Base-by-base conservation (phyloP, 305 asterid genomes). In the Euphrasia arctica region DNA sequence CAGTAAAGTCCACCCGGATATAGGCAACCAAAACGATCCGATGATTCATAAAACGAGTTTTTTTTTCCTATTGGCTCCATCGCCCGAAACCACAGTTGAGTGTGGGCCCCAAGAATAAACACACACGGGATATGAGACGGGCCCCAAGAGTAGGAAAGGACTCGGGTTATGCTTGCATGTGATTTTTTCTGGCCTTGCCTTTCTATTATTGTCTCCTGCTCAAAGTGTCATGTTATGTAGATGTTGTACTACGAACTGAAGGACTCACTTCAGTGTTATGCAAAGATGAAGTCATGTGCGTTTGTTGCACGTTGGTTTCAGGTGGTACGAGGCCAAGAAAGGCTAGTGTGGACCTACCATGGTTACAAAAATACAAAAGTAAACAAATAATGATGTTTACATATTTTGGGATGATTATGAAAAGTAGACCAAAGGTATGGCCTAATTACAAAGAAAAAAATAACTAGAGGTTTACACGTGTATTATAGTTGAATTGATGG, bases 281-380 rank as follows among this genome's bases (percentile, higher is more conserved):
- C 56, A 65, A 55, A 41, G 70, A 71, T 29, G 74, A 41, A 45
- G 28, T 25, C 34, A 58, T 70, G 3, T 68, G 74, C 13, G 66
- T 71, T 43, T 61, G 75, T 49, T 65, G 77, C 59, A 64, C 28
- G 27, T 54, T 60, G 10, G 60, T 41, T 70, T 70, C 76, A n/a
- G 76, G 39, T 52, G 79, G 28, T 58, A 77, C 78, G 58, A 89
- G 84, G 70, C 93, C 95, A 65, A 89, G 95, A 58, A 82, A 72
- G 59, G 27, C 78, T 12, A 82, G 74, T 2, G 82, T 78, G 41
- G 95, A 72, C 81, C 98, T 92, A 93, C 73, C 60, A 72, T 54
- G 68, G 42, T 45, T 28, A 15, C 27, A 39, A 18, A 59, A 2
- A 14, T 15, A 13, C 4, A 31, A 4, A 56, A 14, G 4, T 13